Percentiles rank a stretch among this genome's conserved stretches.
These are phyloP conservation scores for Apiotrichum sp. DNA, from an alignment of 1,284 basidiomycete species.

Conservation along the genomic window DNA sequence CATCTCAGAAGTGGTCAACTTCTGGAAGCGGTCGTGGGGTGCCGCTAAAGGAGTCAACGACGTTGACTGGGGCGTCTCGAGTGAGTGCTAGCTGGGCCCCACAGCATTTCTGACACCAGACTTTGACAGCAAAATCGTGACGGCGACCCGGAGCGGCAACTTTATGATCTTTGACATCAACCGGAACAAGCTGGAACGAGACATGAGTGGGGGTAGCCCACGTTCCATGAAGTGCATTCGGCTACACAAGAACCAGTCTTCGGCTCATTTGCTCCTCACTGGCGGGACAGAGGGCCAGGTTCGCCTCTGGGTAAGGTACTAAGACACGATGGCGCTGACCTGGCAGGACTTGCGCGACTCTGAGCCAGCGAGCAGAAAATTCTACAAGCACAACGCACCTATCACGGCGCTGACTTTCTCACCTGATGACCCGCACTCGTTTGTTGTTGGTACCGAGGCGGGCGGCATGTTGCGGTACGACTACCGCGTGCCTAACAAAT, in stretches of 20 bases:
- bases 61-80: conserved; percentile 69
- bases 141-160: conserved; percentile 74
- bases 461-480: conserved; percentile 67
- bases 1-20: conserved; percentile 41
- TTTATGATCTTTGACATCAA: conserved; percentile 78
- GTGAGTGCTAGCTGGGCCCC: conserved; percentile 50
- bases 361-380: conserved; percentile 59
- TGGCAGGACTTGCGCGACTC: conserved; percentile 67
- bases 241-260: conserved; percentile 54
- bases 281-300: conserved; percentile 76
- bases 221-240: conserved; percentile 66
- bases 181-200: conserved; percentile 66
- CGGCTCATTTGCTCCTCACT: conserved; percentile 67
- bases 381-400: conserved; percentile 63
- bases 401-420: conserved; percentile 69
- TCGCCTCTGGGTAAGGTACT: conserved; percentile 64
- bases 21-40: conserved; percentile 42
- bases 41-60: conserved; percentile 50
- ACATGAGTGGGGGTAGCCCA: conserved; percentile 61
- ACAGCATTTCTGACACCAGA: conserved; percentile 46
- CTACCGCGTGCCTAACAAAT: conserved; percentile 58
- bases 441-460: conserved; percentile 71
- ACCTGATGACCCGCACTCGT: conserved; percentile 61
- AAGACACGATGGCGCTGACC: too few relatives aligned
- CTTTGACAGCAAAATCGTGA: conserved; percentile 71